Conservation (phyloP, 495 filamentous ascomycete species). For the Podospora australis region DNA sequence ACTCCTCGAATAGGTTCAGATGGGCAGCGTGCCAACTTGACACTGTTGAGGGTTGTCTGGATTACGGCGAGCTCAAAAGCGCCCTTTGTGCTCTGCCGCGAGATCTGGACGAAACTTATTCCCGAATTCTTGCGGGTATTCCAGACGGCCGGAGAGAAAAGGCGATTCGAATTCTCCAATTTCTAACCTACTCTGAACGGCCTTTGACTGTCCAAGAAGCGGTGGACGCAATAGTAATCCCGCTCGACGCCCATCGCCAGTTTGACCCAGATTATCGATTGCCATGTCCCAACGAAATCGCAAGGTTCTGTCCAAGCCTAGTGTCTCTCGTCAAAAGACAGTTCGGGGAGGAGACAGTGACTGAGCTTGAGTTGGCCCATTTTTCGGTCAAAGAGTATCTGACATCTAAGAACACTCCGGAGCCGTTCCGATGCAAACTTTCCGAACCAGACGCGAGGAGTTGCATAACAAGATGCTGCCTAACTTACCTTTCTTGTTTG, state of each 20-base stretch:
- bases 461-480: conserved; percentile 25
- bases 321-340: conserved; percentile 10
- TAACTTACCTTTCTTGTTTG: conserved; percentile 28
- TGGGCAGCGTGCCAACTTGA: conserved; percentile 38
- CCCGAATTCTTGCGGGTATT: conserved; percentile 25
- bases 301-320: conserved; percentile 22
- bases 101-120: conserved; percentile 35
- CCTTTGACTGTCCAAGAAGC: conserved; percentile 24
- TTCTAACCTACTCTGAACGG: conserved; percentile 21
- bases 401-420: conserved; percentile 11
- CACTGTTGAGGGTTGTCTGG: conserved; percentile 24
- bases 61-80: conserved; percentile 14
- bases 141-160: conserved; percentile 10
- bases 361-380: conserved; percentile 28
- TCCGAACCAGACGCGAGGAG: conserved; percentile 17
- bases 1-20: conserved; percentile 29
- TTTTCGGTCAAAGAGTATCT: conserved; percentile 38
- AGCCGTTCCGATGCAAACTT: neutral
- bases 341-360: neutral
- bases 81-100: conserved; percentile 25
- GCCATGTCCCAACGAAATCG: conserved; percentile 19
- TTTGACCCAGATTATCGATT: conserved; percentile 21
- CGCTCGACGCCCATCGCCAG: conserved; percentile 2
- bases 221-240: conserved; percentile 23
- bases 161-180: conserved; percentile 26